These are phyloP conservation scores for Huntiella savannae DNA, from an alignment of 2,329 filamentous ascomycete genomes.

Conservation along the genomic window DNA sequence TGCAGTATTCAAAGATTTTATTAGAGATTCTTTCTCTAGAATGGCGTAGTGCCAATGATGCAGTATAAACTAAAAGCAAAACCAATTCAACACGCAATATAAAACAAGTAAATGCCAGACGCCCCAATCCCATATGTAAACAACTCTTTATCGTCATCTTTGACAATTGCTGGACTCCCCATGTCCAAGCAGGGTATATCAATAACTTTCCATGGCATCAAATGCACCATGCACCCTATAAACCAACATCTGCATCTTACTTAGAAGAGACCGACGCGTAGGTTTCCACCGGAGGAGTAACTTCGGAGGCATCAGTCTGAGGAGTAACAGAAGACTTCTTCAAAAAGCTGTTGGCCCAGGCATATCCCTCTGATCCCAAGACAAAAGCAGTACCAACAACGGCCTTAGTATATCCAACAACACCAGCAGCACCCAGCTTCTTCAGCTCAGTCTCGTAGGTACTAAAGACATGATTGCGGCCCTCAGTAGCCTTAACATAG, in stretches of 20 bases:
- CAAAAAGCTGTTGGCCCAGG: constrained; percentile 39
- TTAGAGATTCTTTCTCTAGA: too few relatives aligned
- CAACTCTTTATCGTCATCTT: too few relatives aligned
- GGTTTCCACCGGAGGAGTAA: not conserved
- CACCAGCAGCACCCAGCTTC: constrained; percentile 42
- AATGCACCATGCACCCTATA: too few relatives aligned
- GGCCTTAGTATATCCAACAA: constrained; percentile 52
- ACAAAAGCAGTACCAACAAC: constrained; percentile 47
- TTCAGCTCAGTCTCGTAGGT: constrained; percentile 41
- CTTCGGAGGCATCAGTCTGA: not conserved
- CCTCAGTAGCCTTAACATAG: constrained; percentile 39
- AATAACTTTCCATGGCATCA: not conserved
- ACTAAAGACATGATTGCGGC: constrained; percentile 40
- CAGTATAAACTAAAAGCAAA: too few relatives aligned
- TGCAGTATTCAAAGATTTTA: too few relatives aligned
- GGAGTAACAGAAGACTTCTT: constrained; percentile 41
- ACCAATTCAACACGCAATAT: too few relatives aligned
- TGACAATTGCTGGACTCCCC: too few relatives aligned
- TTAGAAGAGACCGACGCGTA: too few relatives aligned
- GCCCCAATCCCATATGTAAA: too few relatives aligned
- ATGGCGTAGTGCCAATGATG: too few relatives aligned
- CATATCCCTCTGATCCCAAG: constrained; percentile 44
- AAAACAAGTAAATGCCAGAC: too few relatives aligned
- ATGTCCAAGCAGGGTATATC: too few relatives aligned
- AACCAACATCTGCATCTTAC: not conserved